Evolutionary conservation across 352 stramenopile genomes (phyloP).

Genomic region (Phytophthora kernoviae): DNA sequence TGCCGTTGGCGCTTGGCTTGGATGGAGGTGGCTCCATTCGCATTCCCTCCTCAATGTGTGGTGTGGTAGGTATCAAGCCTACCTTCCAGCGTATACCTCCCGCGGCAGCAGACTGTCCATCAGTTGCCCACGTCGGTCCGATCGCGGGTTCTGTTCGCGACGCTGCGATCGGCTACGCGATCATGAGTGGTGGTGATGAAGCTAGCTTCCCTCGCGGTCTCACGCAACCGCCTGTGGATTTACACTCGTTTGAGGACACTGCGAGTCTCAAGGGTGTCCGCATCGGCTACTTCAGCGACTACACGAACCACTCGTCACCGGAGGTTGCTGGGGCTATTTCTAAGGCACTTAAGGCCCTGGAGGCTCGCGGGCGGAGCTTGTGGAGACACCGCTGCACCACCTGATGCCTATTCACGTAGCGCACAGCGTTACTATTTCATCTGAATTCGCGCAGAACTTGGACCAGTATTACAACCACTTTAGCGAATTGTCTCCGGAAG

Average conservation of each 20-base stretch:
- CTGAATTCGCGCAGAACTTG: constrained; percentile 77
- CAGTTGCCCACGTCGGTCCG: constrained; percentile 76
- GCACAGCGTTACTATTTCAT: constrained; percentile 83
- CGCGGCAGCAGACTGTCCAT: constrained; percentile 59
- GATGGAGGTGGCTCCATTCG: constrained; percentile 92
- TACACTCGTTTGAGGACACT: constrained; percentile 66
- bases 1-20: constrained; percentile 84
- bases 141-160: constrained; percentile 84
- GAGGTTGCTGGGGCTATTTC: constrained; percentile 56
- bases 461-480: constrained; percentile 72
- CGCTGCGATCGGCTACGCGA: constrained; percentile 80
- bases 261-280: constrained; percentile 63
- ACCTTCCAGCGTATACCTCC: constrained; percentile 81
- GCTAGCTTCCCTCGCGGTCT: constrained; percentile 45
- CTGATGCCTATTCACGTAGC: constrained; percentile 78
- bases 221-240: constrained; percentile 50
- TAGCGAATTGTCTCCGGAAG: constrained; percentile 67
- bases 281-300: constrained; percentile 80
- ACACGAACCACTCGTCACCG: constrained; percentile 72
- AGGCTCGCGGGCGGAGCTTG: constrained; percentile 67
- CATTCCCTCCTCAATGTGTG: constrained; percentile 89
- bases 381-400: constrained; percentile 81
- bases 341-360: constrained; percentile 55
- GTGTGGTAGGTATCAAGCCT: constrained; percentile 89
- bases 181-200: constrained; percentile 75